phyloP scores from a whole-genome alignment of 2,329 filamentous ascomycete species.

The Paraphoma chrysanthemicola region DNA sequence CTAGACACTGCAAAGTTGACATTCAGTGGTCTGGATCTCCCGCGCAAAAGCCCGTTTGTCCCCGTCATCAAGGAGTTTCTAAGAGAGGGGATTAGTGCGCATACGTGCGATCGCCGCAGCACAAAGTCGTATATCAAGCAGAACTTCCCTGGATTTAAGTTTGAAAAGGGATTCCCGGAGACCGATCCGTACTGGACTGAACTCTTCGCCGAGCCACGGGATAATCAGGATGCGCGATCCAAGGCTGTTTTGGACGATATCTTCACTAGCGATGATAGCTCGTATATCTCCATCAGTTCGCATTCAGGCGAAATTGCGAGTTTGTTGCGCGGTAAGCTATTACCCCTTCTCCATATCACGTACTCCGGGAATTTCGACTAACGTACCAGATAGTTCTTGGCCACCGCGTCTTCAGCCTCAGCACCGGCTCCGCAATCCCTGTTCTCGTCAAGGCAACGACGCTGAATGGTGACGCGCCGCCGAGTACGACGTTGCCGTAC shows the following conservation, averaged over 20 bases:
- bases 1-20: slow-evolving; percentile 68
- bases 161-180: slow-evolving; percentile 70
- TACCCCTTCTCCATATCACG: background rate
- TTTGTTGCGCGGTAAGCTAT: slow-evolving; percentile 51
- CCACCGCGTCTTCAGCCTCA: slow-evolving; percentile 67
- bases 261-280: slow-evolving; percentile 55
- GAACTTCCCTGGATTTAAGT: slow-evolving; percentile 60
- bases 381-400: slow-evolving; percentile 54
- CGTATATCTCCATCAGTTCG: slow-evolving; percentile 62
- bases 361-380: background rate
- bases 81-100: slow-evolving; percentile 70
- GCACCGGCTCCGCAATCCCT: slow-evolving; percentile 73
- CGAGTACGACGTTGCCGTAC: slow-evolving; percentile 40
- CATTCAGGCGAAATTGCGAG: slow-evolving; percentile 67
- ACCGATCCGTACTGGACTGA: slow-evolving; percentile 61
- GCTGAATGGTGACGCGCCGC: slow-evolving; percentile 36
- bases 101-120: slow-evolving; percentile 71
- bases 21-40: slow-evolving; percentile 63
- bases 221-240: slow-evolving; percentile 58
- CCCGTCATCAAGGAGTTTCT: slow-evolving; percentile 70
- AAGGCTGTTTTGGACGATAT: slow-evolving; percentile 60
- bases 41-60: slow-evolving; percentile 58
- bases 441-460: slow-evolving; percentile 69
- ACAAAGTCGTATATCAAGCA: slow-evolving; percentile 61
- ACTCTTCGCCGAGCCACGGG: slow-evolving; percentile 56